Conservation (phyloP, 2,329 filamentous ascomycete genomes). For the Beauveria sp. region DNA sequence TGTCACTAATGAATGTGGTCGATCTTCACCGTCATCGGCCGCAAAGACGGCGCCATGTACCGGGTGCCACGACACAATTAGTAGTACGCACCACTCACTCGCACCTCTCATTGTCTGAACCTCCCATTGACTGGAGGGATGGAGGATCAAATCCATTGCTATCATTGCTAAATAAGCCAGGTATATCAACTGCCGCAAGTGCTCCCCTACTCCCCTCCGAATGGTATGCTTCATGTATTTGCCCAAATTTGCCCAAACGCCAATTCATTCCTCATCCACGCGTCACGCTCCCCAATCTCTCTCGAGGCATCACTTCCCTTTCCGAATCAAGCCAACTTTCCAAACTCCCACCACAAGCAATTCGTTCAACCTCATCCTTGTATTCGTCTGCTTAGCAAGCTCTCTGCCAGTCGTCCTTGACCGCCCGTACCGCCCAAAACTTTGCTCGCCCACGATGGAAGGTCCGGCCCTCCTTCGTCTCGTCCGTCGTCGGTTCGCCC, state of each 20-base stretch:
- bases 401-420: conserved; percentile 3
- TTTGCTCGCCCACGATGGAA: conserved; percentile 26
- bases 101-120: too few relatives aligned
- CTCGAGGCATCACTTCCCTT: neutral
- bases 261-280: neutral
- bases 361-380: neutral
- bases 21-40: neutral
- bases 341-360: neutral
- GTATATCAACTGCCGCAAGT: neutral
- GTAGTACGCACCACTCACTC: too few relatives aligned
- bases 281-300: neutral
- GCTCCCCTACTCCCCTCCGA: neutral
- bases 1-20: too few relatives aligned
- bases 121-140: too few relatives aligned
- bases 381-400: neutral
- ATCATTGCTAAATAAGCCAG: neutral
- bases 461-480: conserved; percentile 13
- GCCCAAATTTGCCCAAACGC: neutral
- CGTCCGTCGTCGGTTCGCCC: neutral
- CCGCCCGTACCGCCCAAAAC: conserved; percentile 15
- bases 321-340: neutral
- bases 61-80: too few relatives aligned
- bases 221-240: neutral
- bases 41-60: too few relatives aligned
- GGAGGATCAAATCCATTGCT: neutral